Conservation (phyloP, 1,284 basidiomycete genomes). For the Mycosarcoma maydis region DNA sequence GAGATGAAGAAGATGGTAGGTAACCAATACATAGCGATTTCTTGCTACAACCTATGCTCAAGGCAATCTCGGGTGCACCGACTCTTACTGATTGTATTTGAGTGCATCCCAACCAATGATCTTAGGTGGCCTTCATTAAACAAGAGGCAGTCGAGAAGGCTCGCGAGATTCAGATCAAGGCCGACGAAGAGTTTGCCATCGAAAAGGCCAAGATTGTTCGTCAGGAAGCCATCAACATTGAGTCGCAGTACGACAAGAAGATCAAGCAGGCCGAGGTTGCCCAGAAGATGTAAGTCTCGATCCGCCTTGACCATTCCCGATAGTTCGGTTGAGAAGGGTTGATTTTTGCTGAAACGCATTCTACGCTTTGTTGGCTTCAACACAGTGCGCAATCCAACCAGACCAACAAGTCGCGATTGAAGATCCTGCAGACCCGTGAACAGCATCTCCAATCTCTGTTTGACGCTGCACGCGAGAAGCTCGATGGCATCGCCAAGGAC, state of each 20-base stretch:
- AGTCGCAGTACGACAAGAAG: conserved; percentile 64
- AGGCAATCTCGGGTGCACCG: no score
- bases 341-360: no score
- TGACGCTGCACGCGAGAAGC: conserved; percentile 75
- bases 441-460: conserved; percentile 92
- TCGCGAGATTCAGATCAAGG: conserved; percentile 66
- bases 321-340: no score
- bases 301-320: neutral
- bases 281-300: conserved; percentile 64
- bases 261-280: conserved; percentile 62
- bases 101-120: neutral
- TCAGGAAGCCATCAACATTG: conserved; percentile 63
- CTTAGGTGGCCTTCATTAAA: conserved; percentile 65
- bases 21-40: neutral
- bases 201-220: conserved; percentile 67
- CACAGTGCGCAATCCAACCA: conserved; percentile 90
- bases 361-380: neutral
- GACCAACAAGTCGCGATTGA: conserved; percentile 91
- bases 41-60: no score
- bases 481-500: conserved; percentile 76
- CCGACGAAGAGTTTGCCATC: conserved; percentile 66
- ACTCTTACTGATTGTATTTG: neutral
- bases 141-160: conserved; percentile 67
- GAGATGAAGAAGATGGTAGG: conserved; percentile 98
- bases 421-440: conserved; percentile 88